Percentiles rank a stretch among this genome's conserved stretches.
Evolutionary conservation across 768 basidiomycete species (phyloP).

Genomic region (Auricularia auricula-judae): DNA sequence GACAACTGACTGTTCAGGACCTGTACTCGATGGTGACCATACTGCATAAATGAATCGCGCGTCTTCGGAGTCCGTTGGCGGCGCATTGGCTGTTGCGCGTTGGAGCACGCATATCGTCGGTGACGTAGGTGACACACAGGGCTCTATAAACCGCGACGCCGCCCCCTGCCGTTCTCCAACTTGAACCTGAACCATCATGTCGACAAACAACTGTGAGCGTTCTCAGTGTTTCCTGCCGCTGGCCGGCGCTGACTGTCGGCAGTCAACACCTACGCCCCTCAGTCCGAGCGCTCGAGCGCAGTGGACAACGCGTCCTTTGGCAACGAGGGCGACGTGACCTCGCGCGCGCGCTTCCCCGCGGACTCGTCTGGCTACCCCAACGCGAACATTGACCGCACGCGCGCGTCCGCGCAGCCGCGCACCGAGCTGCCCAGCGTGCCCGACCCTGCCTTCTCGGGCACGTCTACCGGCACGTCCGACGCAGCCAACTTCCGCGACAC

Average conservation of each 20-base stretch:
- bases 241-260: too few relatives aligned
- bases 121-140: too few relatives aligned
- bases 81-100: too few relatives aligned
- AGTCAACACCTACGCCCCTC: not conserved
- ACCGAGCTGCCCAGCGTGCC: not conserved
- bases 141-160: conserved; percentile 30
- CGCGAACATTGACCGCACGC: not conserved
- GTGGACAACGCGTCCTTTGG: not conserved
- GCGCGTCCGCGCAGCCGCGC: not conserved
- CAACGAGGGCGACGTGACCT: not conserved
- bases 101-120: too few relatives aligned
- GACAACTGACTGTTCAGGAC: too few relatives aligned
- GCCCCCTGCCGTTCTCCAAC: conserved; percentile 18
- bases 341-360: not conserved
- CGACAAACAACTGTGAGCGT: too few relatives aligned
- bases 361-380: not conserved
- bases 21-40: too few relatives aligned
- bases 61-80: too few relatives aligned
- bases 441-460: not conserved
- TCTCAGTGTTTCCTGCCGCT: too few relatives aligned
- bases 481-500: not conserved
- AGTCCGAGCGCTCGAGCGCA: not conserved
- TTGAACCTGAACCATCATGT: too few relatives aligned
- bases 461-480: not conserved
- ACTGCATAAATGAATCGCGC: too few relatives aligned